Conservation (phyloP, 2,329 filamentous ascomycete genomes). For the Exophiala dermatitidis region DNA sequence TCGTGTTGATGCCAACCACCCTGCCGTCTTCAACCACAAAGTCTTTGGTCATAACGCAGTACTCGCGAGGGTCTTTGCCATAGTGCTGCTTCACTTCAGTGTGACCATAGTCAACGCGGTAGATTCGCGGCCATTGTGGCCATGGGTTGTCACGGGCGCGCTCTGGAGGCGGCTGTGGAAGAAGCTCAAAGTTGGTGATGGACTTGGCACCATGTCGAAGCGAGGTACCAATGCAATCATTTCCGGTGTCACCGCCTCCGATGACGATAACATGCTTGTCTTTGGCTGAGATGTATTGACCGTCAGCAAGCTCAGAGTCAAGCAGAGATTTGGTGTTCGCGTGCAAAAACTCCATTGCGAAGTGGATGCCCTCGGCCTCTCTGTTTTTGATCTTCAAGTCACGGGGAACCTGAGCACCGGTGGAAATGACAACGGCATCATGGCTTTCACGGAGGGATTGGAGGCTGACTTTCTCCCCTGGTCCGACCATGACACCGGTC, state of each 20-base stretch:
- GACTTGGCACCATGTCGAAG: slow-evolving; percentile 93
- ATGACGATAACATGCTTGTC: slow-evolving; percentile 95
- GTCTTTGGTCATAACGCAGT: slow-evolving; percentile 96
- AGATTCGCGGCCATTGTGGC: slow-evolving; percentile 97
- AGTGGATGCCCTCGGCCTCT: slow-evolving; percentile 84
- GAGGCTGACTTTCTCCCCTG: slow-evolving; percentile 61
- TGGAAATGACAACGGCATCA: slow-evolving; percentile 83
- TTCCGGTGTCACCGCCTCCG: slow-evolving; percentile 94
- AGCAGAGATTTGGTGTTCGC: slow-evolving; percentile 96
- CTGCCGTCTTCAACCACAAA: slow-evolving; percentile 88
- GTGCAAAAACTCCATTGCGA: slow-evolving; percentile 95
- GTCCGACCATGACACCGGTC: slow-evolving; percentile 69
- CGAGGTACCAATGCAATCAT: slow-evolving; percentile 95
- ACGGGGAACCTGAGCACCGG: slow-evolving; percentile 85
- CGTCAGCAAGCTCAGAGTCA: slow-evolving; percentile 78
- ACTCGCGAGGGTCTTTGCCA: slow-evolving; percentile 92
- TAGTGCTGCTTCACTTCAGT: slow-evolving; percentile 92
- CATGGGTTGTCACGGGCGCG: slow-evolving; percentile 92
- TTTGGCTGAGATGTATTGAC: slow-evolving; percentile 86
- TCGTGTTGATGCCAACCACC: slow-evolving; percentile 92
- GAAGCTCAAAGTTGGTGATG: slow-evolving; percentile 90
- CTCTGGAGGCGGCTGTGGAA: slow-evolving; percentile 85
- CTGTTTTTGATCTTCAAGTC: slow-evolving; percentile 87
- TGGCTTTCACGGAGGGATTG: slow-evolving; percentile 64
- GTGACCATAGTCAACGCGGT: slow-evolving; percentile 97